These are phyloP conservation scores for Fraxinus sp. DNA, from an alignment of 305 asterid genomes.

Conservation along the genomic window DNA sequence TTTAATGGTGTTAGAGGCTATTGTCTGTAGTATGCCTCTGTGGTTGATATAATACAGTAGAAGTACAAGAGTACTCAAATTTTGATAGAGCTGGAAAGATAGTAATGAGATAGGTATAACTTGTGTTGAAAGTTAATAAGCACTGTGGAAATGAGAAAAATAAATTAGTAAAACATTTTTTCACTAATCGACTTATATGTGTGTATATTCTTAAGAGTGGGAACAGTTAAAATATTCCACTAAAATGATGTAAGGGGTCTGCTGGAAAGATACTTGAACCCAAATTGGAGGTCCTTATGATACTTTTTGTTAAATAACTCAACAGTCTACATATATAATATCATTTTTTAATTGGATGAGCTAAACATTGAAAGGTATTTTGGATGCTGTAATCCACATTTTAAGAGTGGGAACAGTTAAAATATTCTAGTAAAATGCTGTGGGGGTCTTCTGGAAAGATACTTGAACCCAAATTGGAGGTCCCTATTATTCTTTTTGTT, in stretches of 20 bases:
- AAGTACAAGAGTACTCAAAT: not conserved
- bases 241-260: not conserved
- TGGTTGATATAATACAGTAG: slow-evolving; percentile 10
- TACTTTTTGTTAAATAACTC: not conserved
- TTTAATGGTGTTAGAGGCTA: not conserved
- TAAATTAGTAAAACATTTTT: not conserved
- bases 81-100: not conserved
- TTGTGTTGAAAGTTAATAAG: not conserved
- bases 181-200: not conserved
- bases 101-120: not conserved
- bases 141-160: not conserved
- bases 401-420: not conserved
- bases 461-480: not conserved
- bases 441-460: not conserved
- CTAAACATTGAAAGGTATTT: not conserved
- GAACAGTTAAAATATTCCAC: not conserved
- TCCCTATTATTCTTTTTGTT: not conserved
- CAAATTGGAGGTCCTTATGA: not conserved
- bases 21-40: not conserved
- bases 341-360: not conserved
- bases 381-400: not conserved
- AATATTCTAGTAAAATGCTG: not conserved
- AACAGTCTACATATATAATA: not conserved
- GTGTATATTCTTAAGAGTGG: not conserved
- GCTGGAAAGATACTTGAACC: not conserved